Evolutionary conservation across 2,329 filamentous ascomycete species (phyloP), one percentile per base, ranked within the genome.

Genomic region (Clonostachys chloroleuca): DNA sequence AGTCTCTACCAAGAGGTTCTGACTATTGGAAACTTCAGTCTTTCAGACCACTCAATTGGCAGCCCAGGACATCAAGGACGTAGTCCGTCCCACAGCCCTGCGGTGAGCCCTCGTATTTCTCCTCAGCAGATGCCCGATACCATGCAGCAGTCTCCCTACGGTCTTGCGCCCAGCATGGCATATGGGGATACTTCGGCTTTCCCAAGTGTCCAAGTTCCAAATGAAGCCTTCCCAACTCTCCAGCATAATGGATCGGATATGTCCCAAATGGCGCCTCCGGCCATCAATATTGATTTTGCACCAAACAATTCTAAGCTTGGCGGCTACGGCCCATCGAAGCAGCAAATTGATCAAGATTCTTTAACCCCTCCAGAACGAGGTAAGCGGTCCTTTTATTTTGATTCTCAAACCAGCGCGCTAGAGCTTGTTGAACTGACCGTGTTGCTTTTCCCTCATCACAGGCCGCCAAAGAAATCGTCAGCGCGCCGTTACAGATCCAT

Each of bases 261-360:
- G 61, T 80, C 82, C 6, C 83, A 87, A 55, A 94, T 95, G 85
- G 87, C 86, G 5, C 89, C 92, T n/a, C 92, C 92, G 1, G 89
- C 92, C 45, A 96, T 96, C 67, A 95, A 94, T 61, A 94, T 96
- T 56, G 89, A 96, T 62, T 91, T 89, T 64, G 92, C 91, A 14
- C 92, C 92, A 20, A 84, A 84, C 81, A 87, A 45, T 72, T 66
- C 63, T 50, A 34, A n/a, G 16, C 56, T 54, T 30, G 57, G 54
- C 34, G 46, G 54, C 34, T 68, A 67, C 47, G 61, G 65, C 42
- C 78, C 80, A 30, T 73, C 78, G 17, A 89, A 87, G 59, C 68
- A 77, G 33, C 74, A 75, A n/a, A 72, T 84, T 54, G 83, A 89
- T 54, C 78, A 84, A 52, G 89, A 95, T 63, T 90, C 91, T 5